Base-by-base conservation (phyloP, 495 filamentous ascomycete genomes). In the Hyaloscypha bicolor region DNA sequence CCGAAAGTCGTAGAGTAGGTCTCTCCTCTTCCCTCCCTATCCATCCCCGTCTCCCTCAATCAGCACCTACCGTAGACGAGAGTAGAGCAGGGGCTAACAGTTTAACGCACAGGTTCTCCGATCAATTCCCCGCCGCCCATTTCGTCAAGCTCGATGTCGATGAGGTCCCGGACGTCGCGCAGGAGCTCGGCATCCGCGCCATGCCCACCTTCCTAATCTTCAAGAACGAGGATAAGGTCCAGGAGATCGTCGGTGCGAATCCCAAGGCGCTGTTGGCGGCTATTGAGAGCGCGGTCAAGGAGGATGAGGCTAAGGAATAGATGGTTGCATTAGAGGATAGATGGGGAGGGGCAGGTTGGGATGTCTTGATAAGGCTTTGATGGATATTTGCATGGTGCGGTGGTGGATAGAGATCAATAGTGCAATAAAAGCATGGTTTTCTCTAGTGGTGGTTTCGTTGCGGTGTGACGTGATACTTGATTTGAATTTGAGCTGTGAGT, bases 141-240 rank as follows among this genome's bases (percentile, higher is more conserved):
- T 97, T 97, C 82, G 90, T 86, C 86, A 96, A 97, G 86, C 78
- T 99, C 76, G 93, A 98, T 79, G 93, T 98, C 68, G 95, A 99
- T 78, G 81, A 91, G 67, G 80, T 94, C 32, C 78, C 88, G 65
- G 86, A 90, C 1, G 87, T 97, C 19, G 90, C 91, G 42, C 84
- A 89, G 72, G 87, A 96, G 74, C 87, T 95, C 63, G 87, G 87
- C 69, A 86, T 99, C 80, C 90, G 91, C 72, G 93, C 95, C 73
- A 98, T 99, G 95, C 95, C 95, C 63, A 97, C 94, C 14, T 97
- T 99, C 82, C 65, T 88, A 25, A 77, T 96, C 71, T 97, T 93
- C 86, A 93, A 91, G 84, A 76, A 88, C 66, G 93, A 91, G 63
- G 76, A 91, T 75, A 82, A 86, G 67, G 74, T 83, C 30, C 82